These are phyloP conservation scores for Leccinum longicurvipes DNA, from an alignment of 768 basidiomycete species.

Conservation along the genomic window DNA sequence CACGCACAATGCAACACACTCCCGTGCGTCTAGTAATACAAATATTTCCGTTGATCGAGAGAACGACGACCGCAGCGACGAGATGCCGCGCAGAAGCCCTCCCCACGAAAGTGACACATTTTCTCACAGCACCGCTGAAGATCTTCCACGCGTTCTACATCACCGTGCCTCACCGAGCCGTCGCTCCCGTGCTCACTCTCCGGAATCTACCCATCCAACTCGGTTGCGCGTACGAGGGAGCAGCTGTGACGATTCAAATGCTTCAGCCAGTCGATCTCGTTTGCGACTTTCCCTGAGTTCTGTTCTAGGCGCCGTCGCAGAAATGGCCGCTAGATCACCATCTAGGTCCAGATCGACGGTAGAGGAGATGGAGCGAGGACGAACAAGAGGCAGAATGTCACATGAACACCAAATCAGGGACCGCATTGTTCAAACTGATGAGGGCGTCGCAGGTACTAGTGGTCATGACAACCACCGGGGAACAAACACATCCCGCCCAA, in stretches of 20 bases:
- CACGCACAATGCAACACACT: background rate
- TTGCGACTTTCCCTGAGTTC: slow-evolving; percentile 16
- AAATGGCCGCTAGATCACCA: slow-evolving; percentile 13
- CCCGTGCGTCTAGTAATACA: slow-evolving; percentile 7
- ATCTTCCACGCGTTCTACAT: background rate
- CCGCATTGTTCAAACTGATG: background rate
- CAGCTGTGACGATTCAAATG: background rate
- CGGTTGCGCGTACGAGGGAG: background rate
- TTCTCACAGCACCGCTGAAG: slow-evolving; percentile 37
- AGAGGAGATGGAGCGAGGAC: slow-evolving; percentile 30
- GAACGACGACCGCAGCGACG: background rate
- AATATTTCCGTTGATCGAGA: slow-evolving; percentile 3
- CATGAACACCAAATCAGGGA: background rate
- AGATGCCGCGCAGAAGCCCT: background rate
- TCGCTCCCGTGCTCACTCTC: slow-evolving; percentile 1
- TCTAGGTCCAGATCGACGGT: slow-evolving; percentile 27
- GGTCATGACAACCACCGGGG: background rate
- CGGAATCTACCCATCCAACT: background rate
- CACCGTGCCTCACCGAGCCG: background rate
- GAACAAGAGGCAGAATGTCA: slow-evolving; percentile 15
- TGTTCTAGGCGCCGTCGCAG: slow-evolving; percentile 20
- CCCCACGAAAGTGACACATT: background rate
- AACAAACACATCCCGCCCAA: background rate
- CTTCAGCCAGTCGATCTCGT: slow-evolving; percentile 10
- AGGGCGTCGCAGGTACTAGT: background rate